Conservation (phyloP, 225 moss, liverwort and hornwort genomes). For the Straminergon stramineum region DNA sequence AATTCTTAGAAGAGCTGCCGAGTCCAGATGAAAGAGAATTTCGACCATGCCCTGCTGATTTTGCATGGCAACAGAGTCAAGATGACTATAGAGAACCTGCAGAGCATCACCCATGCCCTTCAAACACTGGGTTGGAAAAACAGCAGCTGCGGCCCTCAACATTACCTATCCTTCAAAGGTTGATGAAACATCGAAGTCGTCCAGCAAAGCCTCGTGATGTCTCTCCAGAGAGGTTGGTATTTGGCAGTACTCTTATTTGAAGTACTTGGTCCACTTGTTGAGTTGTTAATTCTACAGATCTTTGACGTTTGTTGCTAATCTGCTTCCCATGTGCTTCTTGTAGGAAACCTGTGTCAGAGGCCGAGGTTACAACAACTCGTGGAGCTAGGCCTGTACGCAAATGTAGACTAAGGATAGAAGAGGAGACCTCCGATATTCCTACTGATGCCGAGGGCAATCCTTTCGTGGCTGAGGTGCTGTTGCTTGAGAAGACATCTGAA, state of each 20-base stretch:
- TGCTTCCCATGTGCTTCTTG: neutral
- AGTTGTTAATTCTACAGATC: neutral
- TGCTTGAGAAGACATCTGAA: constrained; percentile 35
- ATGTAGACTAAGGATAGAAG: constrained; percentile 8
- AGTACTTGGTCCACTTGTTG: neutral
- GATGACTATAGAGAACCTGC: neutral
- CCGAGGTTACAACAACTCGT: neutral
- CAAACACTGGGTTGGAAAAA: neutral
- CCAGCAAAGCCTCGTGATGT: neutral
- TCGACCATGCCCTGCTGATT: neutral
- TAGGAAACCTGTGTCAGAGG: constrained; percentile 10
- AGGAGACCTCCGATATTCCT: constrained; percentile 9
- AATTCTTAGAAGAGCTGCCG: constrained; percentile 8
- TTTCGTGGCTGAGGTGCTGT: constrained; percentile 47
- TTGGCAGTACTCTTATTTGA: neutral
- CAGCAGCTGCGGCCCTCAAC: constrained; percentile 45
- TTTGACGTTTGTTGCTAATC: neutral
- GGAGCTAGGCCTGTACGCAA: constrained; percentile 14
- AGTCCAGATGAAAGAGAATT: constrained; percentile 6
- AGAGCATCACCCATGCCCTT: neutral
- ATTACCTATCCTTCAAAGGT: constrained; percentile 35
- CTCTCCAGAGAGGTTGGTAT: constrained; percentile 33
- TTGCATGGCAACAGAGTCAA: neutral
- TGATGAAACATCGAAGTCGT: constrained; percentile 24
- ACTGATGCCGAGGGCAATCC: constrained; percentile 25